phyloP scores from a whole-genome alignment of 805 yeast species.

The Candida sithepensis region DNA sequence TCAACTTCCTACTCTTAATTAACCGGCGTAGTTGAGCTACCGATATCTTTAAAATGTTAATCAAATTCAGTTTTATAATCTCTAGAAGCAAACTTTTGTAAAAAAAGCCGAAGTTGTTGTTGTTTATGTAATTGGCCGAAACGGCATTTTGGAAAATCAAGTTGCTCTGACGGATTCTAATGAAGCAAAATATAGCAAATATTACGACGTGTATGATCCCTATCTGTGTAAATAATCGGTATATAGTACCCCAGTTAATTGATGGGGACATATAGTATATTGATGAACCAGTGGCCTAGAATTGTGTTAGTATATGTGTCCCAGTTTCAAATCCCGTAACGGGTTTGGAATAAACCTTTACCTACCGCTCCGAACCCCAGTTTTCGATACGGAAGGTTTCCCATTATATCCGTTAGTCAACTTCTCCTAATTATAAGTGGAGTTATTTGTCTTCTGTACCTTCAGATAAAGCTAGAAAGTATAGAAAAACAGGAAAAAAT shows the following conservation, averaged over 20 bases:
- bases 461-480: no score
- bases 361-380: not conserved
- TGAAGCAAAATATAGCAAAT: constrained; percentile 8
- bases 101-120: constrained; percentile 1
- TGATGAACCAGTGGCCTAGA: constrained; percentile 13
- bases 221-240: constrained; percentile 8
- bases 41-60: constrained; percentile 10
- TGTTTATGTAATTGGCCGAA: not conserved
- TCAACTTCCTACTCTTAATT: constrained; percentile 13
- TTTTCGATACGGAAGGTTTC: not conserved
- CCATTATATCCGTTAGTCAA: not conserved
- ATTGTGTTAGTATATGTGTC: not conserved
- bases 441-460: no score
- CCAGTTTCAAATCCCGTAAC: not conserved
- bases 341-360: not conserved
- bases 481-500: no score
- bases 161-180: constrained; percentile 2
- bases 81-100: constrained; percentile 4
- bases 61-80: constrained; percentile 4
- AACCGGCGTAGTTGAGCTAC: constrained; percentile 12
- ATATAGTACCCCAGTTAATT: constrained; percentile 5
- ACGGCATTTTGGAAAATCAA: not conserved
- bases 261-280: constrained; percentile 18
- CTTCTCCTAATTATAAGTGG: no score
- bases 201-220: constrained; percentile 11